Percentiles rank a stretch among this genome's conserved stretches.
phyloP scores from a whole-genome alignment of 805 yeast species.

The Spencermartinsiella europaea region DNA sequence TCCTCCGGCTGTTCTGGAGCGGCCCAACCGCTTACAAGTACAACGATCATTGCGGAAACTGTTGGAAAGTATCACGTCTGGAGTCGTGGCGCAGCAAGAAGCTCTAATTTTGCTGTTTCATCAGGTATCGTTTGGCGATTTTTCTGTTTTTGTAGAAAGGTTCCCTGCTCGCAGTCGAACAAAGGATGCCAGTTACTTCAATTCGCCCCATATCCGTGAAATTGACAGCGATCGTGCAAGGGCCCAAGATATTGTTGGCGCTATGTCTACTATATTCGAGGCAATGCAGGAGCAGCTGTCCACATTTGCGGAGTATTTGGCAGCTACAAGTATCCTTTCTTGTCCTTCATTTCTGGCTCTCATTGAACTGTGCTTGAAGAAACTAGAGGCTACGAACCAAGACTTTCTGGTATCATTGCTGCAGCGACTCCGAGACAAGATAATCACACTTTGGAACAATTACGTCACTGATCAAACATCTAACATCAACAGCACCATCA shows the following conservation, averaged over 20 bases:
- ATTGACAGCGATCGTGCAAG: conserved; percentile 44
- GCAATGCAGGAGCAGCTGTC: conserved; percentile 30
- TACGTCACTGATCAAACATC: conserved; percentile 52
- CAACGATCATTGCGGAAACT: conserved; percentile 4
- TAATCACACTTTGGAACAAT: conserved; percentile 52
- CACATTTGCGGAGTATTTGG: conserved; percentile 30
- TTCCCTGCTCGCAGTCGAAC: conserved; percentile 18
- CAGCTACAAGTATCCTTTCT: conserved; percentile 38
- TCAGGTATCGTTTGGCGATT: conserved; percentile 39
- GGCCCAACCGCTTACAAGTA: conserved; percentile 4
- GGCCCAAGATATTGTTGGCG: conserved; percentile 43
- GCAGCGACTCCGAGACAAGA: conserved; percentile 47
- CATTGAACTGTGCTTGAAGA: conserved; percentile 38
- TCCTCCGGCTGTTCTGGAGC: conserved; percentile 8
- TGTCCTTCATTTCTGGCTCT: conserved; percentile 40
- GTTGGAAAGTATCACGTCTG: conserved; percentile 11
- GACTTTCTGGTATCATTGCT: conserved; percentile 55
- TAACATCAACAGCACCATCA: conserved; percentile 36
- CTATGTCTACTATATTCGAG: conserved; percentile 45
- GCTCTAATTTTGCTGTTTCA: conserved; percentile 43
- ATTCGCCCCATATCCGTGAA: conserved; percentile 32
- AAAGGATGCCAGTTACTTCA: conserved; percentile 22
- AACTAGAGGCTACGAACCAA: conserved; percentile 49
- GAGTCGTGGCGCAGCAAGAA: conserved; percentile 39
- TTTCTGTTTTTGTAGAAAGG: conserved; percentile 39